Evolutionary conservation across 2,329 filamentous ascomycete genomes (phyloP), one percentile per base, ranked within the genome.

Genomic region (Diaporthe sp.): DNA sequence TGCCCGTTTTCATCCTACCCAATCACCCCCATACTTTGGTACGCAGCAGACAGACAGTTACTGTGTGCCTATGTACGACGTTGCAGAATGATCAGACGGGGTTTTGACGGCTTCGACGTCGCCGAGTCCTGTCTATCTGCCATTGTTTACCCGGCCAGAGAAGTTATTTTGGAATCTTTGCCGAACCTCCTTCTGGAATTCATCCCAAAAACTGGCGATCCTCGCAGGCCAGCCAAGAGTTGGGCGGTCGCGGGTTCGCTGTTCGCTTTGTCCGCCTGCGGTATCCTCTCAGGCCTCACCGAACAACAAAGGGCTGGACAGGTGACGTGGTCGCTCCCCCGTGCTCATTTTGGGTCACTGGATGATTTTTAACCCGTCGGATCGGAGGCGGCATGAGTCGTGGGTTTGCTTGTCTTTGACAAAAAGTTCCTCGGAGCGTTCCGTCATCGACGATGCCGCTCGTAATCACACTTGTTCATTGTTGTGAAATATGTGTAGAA

Each of bases 51-150:
- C 17, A 34, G 22, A 7, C 10, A 34, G 55, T 34, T 1, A 31
- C 25, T 57, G 13, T n/a, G 13, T 57, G 6, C 22, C 28, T 58
- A 4, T 58, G 55, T 58, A 15, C 51, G 13, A 28, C n/a, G 65
- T 68, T 39, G 46, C 65, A 68, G 65, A 39, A 69, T 55, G 34
- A 69, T 55, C 65, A 55, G 65, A 69, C 28, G 65, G 12, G n/a
- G n/a, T 28, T 69, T 69, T 69, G 65, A 19, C 15, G 34, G 31
- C 28, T 49, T 68, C 22, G 34, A 68, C 39, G 25, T 65, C 39
- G 39, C n/a, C n/a, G 39, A 44, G n/a, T 25, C 13, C 37, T 10
- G 15, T 28, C 13, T 55, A 7, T 53, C n/a, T 55, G 17, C 15
- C n/a, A 25, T 22, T 55, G 65, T 69, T 69, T 69, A 55, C 9